phyloP scores from a whole-genome alignment of 129 eudicot species.

The Flaveria linearis region DNA sequence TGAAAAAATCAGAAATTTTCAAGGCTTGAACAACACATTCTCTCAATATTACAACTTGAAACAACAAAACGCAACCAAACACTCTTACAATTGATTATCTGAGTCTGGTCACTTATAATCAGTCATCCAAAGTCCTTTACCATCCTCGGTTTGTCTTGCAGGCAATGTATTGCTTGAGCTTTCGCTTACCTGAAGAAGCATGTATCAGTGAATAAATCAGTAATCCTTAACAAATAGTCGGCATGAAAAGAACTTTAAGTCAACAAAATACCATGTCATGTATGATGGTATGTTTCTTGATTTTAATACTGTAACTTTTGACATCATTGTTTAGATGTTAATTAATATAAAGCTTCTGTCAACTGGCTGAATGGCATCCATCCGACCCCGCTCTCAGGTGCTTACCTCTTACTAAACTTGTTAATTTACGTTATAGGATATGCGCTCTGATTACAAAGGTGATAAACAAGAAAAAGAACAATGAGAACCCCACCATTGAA shows the following conservation, averaged over 20 bases:
- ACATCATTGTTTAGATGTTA: not conserved
- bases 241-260: not conserved
- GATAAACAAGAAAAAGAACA: slow-evolving; percentile 28
- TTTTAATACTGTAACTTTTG: slow-evolving; percentile 24
- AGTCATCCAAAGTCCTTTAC: not conserved
- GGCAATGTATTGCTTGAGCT: slow-evolving; percentile 98
- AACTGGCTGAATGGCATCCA: slow-evolving; percentile 15
- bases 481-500: slow-evolving; percentile 42
- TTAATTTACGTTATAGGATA: not conserved
- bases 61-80: not conserved
- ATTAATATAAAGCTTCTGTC: not conserved
- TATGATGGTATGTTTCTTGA: slow-evolving; percentile 17
- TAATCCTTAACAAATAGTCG: not conserved
- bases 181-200: slow-evolving; percentile 87
- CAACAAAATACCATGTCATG: slow-evolving; percentile 10
- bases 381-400: slow-evolving; percentile 9
- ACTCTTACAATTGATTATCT: not conserved
- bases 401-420: slow-evolving; percentile 20
- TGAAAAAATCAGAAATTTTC: not conserved
- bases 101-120: not conserved
- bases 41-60: not conserved
- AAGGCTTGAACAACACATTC: not conserved
- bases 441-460: slow-evolving; percentile 9
- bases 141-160: slow-evolving; percentile 34
- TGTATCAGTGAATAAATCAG: slow-evolving; percentile 45